A percentile compares a stretch with the other conserved stretches of the same genome.
These are phyloP conservation scores for Bryoerythrophyllum caledonicum DNA, from an alignment of 225 moss, liverwort and hornwort species.

Conservation along the genomic window DNA sequence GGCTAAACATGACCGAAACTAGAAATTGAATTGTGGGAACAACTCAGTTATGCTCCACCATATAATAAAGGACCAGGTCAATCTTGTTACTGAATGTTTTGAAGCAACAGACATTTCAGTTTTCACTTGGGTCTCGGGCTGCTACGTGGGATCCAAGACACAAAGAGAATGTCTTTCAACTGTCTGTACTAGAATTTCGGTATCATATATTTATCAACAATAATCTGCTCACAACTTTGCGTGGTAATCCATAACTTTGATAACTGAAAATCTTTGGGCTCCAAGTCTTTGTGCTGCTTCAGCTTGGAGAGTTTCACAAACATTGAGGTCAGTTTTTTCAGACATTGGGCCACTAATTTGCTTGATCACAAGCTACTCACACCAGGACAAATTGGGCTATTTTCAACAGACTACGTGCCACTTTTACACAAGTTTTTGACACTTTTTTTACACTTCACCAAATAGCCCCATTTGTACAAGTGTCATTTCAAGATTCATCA, in stretches of 20 bases:
- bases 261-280: background rate
- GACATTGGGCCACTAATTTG: background rate
- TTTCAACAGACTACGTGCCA: no score
- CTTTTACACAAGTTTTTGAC: no score
- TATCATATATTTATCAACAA: background rate
- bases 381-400: no score
- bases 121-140: background rate
- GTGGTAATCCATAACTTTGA: background rate
- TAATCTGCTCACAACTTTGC: background rate
- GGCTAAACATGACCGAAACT: no score
- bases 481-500: background rate
- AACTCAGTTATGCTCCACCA: no score
- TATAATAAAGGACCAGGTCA: no score
- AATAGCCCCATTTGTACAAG: no score
- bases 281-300: background rate
- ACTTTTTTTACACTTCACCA: no score
- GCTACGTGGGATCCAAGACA: background rate
- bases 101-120: no score
- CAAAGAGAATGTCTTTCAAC: background rate
- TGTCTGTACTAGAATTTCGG: background rate
- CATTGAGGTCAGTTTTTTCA: background rate
- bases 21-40: no score
- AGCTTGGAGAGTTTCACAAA: background rate
- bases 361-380: no score
- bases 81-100: no score